Evolutionary conservation across 2,329 filamentous ascomycete species (phyloP).

Genomic region (Aschersonia sp.): DNA sequence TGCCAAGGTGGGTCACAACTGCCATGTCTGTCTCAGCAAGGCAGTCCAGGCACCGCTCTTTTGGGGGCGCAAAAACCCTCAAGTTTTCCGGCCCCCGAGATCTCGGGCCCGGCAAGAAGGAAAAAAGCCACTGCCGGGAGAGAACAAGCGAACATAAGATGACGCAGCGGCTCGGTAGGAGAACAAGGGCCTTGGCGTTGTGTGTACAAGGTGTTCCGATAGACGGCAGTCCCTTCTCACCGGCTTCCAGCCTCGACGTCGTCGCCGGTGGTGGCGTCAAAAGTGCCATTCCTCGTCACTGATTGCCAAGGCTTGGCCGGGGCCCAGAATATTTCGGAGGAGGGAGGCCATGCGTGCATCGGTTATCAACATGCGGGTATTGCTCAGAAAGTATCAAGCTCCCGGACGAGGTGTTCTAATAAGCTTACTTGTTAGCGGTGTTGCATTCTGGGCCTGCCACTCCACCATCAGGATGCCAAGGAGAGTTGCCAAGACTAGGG

Average conservation of each 20-base stretch:
- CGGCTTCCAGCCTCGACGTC: not conserved
- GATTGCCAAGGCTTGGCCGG: not conserved
- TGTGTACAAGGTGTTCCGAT: constrained; percentile 1
- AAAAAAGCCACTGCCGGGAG: not conserved
- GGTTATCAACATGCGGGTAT: not conserved
- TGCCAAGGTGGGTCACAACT: not conserved
- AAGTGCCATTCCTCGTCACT: constrained; percentile 1
- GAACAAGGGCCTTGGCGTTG: not conserved
- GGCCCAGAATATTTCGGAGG: constrained; percentile 1
- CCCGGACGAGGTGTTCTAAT: not conserved
- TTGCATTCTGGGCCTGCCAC: not conserved
- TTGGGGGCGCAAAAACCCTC: too few relatives aligned
- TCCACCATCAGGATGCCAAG: not conserved
- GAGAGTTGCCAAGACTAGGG: not conserved
- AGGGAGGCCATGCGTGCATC: constrained; percentile 1
- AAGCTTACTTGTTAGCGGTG: constrained; percentile 4
- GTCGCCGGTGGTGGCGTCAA: not conserved
- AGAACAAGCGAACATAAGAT: not conserved
- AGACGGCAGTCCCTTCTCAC: not conserved
- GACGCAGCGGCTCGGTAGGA: not conserved
- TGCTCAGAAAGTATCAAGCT: not conserved
- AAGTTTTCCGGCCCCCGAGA: not conserved
- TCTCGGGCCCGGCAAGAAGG: not conserved
- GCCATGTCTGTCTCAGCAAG: too few relatives aligned
- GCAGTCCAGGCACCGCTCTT: too few relatives aligned